phyloP scores from a whole-genome alignment of 768 basidiomycete genomes.

The Mycena polygramma region DNA sequence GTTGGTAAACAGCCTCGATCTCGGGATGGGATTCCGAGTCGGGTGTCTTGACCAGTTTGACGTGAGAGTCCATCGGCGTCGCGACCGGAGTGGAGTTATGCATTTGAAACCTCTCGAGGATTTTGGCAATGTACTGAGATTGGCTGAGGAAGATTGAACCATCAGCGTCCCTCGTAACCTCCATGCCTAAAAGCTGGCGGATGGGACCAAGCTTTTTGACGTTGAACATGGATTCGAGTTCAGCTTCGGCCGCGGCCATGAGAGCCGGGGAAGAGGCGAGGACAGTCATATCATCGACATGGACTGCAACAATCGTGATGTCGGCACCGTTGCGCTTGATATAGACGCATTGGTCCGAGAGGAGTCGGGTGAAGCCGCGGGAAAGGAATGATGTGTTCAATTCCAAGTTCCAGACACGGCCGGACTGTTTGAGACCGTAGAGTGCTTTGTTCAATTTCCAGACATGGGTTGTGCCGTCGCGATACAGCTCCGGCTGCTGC shows the following conservation, averaged over 20 bases:
- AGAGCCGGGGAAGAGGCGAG: conserved; percentile 13
- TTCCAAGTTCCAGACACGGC: conserved; percentile 45
- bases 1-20: conserved; percentile 39
- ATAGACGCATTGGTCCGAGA: conserved; percentile 37
- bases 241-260: conserved; percentile 17
- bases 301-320: neutral
- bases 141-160: conserved; percentile 39
- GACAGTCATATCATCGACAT: too few species aligned
- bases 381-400: conserved; percentile 30
- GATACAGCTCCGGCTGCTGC: conserved; percentile 32
- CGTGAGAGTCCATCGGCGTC: conserved; percentile 18
- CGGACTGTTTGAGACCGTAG: conserved; percentile 45
- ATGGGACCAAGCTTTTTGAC: conserved; percentile 37
- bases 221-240: conserved; percentile 35
- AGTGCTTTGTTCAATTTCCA: conserved; percentile 32
- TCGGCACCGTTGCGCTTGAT: conserved; percentile 24
- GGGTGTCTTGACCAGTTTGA: conserved; percentile 20
- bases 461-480: conserved; percentile 36
- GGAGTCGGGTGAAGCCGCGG: conserved; percentile 24
- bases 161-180: conserved; percentile 35
- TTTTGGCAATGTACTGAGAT: conserved; percentile 31
- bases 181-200: conserved; percentile 41
- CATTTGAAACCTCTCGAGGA: conserved; percentile 35
- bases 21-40: conserved; percentile 24
- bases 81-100: conserved; percentile 6